Base-by-base conservation (phyloP, 495 filamentous ascomycete genomes). In the Xylaria curta region DNA sequence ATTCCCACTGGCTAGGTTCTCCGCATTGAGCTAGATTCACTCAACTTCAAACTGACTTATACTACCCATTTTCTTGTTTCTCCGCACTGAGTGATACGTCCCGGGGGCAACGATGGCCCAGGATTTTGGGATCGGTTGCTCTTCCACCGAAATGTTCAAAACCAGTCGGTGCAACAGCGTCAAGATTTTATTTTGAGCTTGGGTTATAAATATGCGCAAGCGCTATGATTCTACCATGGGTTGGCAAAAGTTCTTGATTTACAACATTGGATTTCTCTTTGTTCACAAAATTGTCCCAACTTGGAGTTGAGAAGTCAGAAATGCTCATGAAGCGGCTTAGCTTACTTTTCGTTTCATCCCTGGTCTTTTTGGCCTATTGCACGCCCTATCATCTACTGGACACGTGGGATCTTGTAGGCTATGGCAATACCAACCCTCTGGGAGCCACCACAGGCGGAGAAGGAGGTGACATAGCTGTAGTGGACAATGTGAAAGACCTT, bases 391-490 rank as follows among this genome's bases (percentile, higher is more conserved):
- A 7, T n/a, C 26, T n/a, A 53, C 31, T 24, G 13, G 63, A 54
- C 46, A 17, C 28, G 19, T 31, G 17, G 26, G 47, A 10, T 26
- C 63, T 53, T 3, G 46, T 66, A n/a, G 81, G 82, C 42, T 83
- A 75, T 60, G 53, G 53, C 2, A 56, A 31, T n/a, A 79, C 71
- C 24, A 81, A 79, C 72, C 80, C 80, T 6, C 74, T 82, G 26
- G 84, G 84, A 9, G 58, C 78, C 0, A 83, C 81, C 0, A 83
- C 79, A n/a, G 78, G 81, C 12, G 81, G 81, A 28, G 56, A 68
- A 28, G 81, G 75, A 7, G 81, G 81, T 72, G 10, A 49, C 1
- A 73, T 66, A 10, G 73, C 72, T 28, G 76, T 73, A 3, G 81
- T 82, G 8, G 68, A 73, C 7, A 76, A 56, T 53, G 54, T 73